Evolutionary conservation across 129 eudicot genomes (phyloP).

Genomic region (Deinandra increscens): DNA sequence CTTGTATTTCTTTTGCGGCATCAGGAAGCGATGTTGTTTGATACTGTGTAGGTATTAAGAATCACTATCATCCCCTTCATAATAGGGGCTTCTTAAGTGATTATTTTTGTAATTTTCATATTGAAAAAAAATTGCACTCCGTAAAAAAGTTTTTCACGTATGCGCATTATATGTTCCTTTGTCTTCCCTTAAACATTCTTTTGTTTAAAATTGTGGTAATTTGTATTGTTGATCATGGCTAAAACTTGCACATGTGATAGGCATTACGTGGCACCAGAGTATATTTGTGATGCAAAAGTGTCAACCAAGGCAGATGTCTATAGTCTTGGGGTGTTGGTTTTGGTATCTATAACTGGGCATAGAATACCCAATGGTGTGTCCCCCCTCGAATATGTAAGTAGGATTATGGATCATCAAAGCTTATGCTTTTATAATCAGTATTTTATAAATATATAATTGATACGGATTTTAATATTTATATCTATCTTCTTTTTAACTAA

Average conservation of each 20-base stretch:
- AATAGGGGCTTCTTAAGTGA: too few relatives aligned
- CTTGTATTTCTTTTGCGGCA: neutral
- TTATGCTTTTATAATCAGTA: neutral
- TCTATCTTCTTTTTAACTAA: neutral
- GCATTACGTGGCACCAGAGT: neutral
- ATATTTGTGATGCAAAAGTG: neutral
- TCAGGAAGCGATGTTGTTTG: too few relatives aligned
- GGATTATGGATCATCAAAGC: neutral
- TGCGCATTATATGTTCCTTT: too few relatives aligned
- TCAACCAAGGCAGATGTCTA: constrained; percentile 20
- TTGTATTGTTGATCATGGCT: neutral
- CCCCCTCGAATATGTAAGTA: neutral
- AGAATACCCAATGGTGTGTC: neutral
- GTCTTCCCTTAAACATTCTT: too few relatives aligned
- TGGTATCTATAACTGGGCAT: neutral
- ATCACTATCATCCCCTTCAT: neutral
- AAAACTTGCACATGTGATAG: neutral
- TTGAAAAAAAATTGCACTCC: too few relatives aligned
- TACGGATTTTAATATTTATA: neutral
- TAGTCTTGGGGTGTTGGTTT: constrained; percentile 15
- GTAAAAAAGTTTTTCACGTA: too few relatives aligned
- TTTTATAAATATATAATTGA: neutral
- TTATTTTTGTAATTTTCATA: too few relatives aligned
- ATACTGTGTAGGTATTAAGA: too few relatives aligned
- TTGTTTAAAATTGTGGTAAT: neutral